Conservation (phyloP, 371 early-diverging fungal species). For the Mortierella sp. region DNA sequence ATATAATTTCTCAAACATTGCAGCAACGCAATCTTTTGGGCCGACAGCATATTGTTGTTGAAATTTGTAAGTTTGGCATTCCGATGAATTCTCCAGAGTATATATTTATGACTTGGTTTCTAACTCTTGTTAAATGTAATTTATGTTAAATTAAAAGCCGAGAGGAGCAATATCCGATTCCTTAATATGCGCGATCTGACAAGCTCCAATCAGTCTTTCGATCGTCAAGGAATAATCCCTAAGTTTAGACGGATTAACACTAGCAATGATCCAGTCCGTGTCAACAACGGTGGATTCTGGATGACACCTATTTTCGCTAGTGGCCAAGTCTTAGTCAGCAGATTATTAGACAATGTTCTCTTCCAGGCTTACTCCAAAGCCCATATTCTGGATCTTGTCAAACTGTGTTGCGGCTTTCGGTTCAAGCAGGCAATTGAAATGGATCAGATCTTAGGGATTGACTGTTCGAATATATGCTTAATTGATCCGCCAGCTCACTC, state of each 20-base stretch:
- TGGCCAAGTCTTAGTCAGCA: constrained; percentile 63
- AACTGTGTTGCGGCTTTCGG: constrained; percentile 65
- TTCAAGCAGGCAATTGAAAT: constrained; percentile 51
- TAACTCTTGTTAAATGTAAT: neutral
- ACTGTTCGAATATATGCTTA: constrained; percentile 56
- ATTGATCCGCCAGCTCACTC: constrained; percentile 54
- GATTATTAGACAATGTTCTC: constrained; percentile 60
- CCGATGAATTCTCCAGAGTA: neutral
- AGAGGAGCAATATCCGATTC: constrained; percentile 64
- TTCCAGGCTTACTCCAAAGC: constrained; percentile 64
- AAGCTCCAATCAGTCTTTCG: neutral
- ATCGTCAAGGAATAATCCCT: neutral
- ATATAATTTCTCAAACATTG: constrained; percentile 46
- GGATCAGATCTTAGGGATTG: constrained; percentile 46
- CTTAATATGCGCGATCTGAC: constrained; percentile 51
- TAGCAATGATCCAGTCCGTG: neutral
- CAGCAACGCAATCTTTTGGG: constrained; percentile 36
- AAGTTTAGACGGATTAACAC: neutral
- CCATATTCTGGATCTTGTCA: constrained; percentile 64
- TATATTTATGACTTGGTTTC: neutral
- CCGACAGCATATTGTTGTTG: constrained; percentile 42
- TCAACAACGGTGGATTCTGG: constrained; percentile 16
- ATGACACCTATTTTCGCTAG: constrained; percentile 64
- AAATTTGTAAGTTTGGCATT: constrained; percentile 32
- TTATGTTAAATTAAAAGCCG: constrained; percentile 15